These are phyloP conservation scores for Suhomyces taliae DNA, from an alignment of 1,139 yeast genomes.

Conservation along the genomic window DNA sequence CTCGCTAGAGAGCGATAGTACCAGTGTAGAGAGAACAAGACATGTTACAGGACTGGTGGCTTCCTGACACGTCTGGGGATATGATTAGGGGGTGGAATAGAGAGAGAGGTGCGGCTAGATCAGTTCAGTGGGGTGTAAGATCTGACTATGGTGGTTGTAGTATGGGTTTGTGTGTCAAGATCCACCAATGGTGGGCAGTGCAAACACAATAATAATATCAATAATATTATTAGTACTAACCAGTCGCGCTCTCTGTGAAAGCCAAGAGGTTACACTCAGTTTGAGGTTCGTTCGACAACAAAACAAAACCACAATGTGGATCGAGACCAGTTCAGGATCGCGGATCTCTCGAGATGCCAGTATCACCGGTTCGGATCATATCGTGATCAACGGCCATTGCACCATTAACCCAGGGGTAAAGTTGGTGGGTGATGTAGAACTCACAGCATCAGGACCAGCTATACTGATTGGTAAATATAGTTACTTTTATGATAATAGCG, in stretches of 20 bases:
- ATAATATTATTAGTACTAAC: too few relatives aligned
- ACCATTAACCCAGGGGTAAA: slow-evolving; percentile 28
- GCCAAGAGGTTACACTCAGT: not conserved
- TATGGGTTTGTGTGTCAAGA: too few relatives aligned
- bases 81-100: not conserved
- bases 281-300: not conserved
- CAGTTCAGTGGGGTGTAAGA: too few relatives aligned
- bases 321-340: slow-evolving; percentile 55
- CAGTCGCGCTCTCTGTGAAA: too few relatives aligned
- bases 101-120: not conserved
- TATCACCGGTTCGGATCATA: slow-evolving; percentile 25
- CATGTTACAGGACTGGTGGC: not conserved
- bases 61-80: not conserved
- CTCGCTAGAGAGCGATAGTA: too few relatives aligned
- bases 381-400: slow-evolving; percentile 33
- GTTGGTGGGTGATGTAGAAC: slow-evolving; percentile 23
- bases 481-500: slow-evolving; percentile 30
- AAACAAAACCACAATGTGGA: slow-evolving; percentile 23
- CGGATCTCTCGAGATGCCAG: slow-evolving; percentile 52
- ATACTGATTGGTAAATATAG: slow-evolving; percentile 57
- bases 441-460: slow-evolving; percentile 15
- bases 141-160: too few relatives aligned
- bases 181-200: too few relatives aligned
- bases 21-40: not conserved
- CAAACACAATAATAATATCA: too few relatives aligned